Evolutionary conservation across 2,329 filamentous ascomycete species (phyloP), one percentile per base, ranked within the genome.

Genomic region (Tolypocladium ophioglossoides): DNA sequence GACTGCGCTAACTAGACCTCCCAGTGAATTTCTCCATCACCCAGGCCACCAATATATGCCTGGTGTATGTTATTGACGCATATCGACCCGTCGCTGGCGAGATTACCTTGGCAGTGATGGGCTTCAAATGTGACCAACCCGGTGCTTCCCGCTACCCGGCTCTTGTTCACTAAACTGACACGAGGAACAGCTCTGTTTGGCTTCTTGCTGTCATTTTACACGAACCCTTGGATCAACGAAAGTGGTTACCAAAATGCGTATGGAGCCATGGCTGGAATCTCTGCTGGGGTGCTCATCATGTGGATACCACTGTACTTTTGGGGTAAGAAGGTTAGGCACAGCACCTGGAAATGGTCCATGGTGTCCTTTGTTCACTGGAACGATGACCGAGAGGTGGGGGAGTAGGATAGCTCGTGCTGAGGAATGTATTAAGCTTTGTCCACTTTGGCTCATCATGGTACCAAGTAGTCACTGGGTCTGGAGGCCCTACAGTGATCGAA

Each of bases 151-250:
- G 10, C 32, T 12, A 22, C 14, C 30, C 18, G 12, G 34, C 44
- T 2, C n/a, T 20, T n/a, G 18, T 20, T 27, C n/a, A 20, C 11
- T 16, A 27, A 10, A 20, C 37, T 49, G 10, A 53, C 46, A 8
- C 4, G n/a, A 8, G 14, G 4, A 6, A 24, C 55, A 77, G 75
- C 77, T 18, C 63, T 75, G 9, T 82, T 83, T 60, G 79, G 78
- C 5, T 83, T 83, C 62, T 66, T 83, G 1, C 69, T 83, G 1
- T 79, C 75, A 0, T 83, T 83, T 61, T 83, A 83, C 62, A 82
- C 78, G 1, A 83, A 83, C 60, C 73, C 77, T 0, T 83, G 80
- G 80, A 73, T 83, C 39, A 65, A 69, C 8, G 34, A 70, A 54
- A 65, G 65, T 1, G 80, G 80, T 1, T 83, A 83, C 59, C 57